Evolutionary conservation across 108 stramenopile species (phyloP).

Genomic region (Cyclotella sp.): DNA sequence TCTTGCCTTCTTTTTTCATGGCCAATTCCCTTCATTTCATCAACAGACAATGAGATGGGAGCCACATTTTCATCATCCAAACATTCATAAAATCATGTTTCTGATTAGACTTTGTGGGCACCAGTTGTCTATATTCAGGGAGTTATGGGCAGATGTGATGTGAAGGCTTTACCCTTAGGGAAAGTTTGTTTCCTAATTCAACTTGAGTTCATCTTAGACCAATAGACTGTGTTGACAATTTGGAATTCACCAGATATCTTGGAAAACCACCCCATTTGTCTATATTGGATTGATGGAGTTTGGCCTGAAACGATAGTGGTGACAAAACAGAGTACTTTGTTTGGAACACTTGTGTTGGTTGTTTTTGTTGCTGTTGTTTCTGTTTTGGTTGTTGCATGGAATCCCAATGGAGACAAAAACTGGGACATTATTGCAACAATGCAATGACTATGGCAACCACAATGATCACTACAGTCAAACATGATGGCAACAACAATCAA

Average conservation of each 20-base stretch:
- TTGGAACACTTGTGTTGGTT: conserved; percentile 9
- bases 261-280: conserved; percentile 69
- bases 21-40: conserved; percentile 78
- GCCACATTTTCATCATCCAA: conserved; percentile 52
- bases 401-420: too few relatives aligned
- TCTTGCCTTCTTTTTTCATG: conserved; percentile 47
- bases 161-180: conserved; percentile 40
- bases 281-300: conserved; percentile 75
- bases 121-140: conserved; percentile 82
- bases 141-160: conserved; percentile 62
- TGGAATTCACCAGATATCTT: conserved; percentile 74
- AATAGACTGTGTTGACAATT: conserved; percentile 68
- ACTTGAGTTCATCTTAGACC: conserved; percentile 70
- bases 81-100: conserved; percentile 57
- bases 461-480: too few relatives aligned
- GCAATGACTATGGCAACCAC: too few relatives aligned
- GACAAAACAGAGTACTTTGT: conserved; percentile 65
- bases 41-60: conserved; percentile 67
- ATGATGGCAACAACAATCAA: too few relatives aligned
- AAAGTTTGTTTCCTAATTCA: conserved; percentile 64
- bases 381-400: conserved; percentile 29
- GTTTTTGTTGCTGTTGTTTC: neutral
- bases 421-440: too few relatives aligned
- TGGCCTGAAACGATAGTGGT: conserved; percentile 80
- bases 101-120: conserved; percentile 32